Conservation (phyloP, 331 rosid genomes). For the Stylosanthes scabra region DNA sequence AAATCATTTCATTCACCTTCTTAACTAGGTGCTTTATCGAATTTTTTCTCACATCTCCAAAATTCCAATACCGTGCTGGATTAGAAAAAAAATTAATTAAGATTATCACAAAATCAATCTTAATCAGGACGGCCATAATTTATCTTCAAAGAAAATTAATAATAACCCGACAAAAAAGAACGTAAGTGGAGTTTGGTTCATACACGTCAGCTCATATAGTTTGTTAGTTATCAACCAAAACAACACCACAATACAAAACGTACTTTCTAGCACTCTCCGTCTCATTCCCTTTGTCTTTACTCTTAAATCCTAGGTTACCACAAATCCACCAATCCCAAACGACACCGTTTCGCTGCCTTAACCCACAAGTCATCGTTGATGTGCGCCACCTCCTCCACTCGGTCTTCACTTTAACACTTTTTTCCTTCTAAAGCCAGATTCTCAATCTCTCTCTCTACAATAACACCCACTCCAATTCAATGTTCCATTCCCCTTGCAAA, state of each 20-base stretch:
- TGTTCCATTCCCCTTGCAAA: neutral
- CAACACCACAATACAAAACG: neutral
- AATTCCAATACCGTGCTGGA: too few relatives aligned
- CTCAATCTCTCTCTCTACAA: neutral
- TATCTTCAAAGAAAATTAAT: neutral
- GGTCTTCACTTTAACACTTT: neutral
- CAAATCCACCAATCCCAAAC: neutral
- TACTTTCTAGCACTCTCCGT: neutral
- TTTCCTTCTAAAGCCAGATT: slow-evolving; percentile 11
- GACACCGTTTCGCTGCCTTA: slow-evolving; percentile 22
- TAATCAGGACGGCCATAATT: too few relatives aligned
- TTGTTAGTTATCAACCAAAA: too few relatives aligned
- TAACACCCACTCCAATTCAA: neutral
- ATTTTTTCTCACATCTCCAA: too few relatives aligned
- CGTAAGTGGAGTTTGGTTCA: neutral
- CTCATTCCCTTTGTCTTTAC: neutral
- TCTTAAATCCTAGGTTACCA: neutral
- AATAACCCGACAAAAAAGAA: neutral
- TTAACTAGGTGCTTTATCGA: too few relatives aligned
- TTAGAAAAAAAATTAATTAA: too few relatives aligned
- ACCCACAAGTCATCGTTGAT: neutral
- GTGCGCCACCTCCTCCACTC: neutral
- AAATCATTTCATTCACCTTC: too few relatives aligned
- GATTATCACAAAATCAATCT: too few relatives aligned
- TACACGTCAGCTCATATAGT: neutral